These are phyloP conservation scores for Clonostachys solani DNA, from an alignment of 2,329 filamentous ascomycete genomes.

Conservation along the genomic window DNA sequence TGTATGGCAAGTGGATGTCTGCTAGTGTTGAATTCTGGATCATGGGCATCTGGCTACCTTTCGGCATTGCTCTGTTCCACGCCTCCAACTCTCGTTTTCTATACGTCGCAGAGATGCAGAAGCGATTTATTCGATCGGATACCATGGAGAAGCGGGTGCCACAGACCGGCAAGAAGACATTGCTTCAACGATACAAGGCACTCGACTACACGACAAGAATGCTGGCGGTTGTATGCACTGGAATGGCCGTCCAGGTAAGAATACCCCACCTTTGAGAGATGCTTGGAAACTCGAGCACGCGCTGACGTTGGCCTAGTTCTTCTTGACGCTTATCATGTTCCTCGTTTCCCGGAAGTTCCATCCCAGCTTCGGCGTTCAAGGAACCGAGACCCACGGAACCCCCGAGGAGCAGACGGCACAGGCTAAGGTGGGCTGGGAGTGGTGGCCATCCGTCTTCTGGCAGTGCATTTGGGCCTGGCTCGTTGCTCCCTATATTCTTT, in stretches of 20 bases:
- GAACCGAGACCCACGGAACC: slow-evolving; percentile 55
- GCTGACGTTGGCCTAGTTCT: slow-evolving; percentile 35
- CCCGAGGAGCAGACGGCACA: slow-evolving; percentile 40
- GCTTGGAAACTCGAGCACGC: background rate
- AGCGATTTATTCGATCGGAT: slow-evolving; percentile 11
- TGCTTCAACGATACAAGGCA: slow-evolving; percentile 27
- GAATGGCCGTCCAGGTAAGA: slow-evolving; percentile 53
- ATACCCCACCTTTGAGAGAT: background rate
- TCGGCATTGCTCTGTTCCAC: slow-evolving; percentile 62
- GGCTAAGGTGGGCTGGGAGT: slow-evolving; percentile 58
- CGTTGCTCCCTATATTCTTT: slow-evolving; percentile 54
- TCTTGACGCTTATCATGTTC: slow-evolving; percentile 56
- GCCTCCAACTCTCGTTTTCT: slow-evolving; percentile 58
- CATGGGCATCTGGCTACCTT: slow-evolving; percentile 60
- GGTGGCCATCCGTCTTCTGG: slow-evolving; percentile 62
- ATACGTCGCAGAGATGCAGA: slow-evolving; percentile 49
- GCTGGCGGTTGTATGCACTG: slow-evolving; percentile 43
- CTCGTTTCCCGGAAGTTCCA: slow-evolving; percentile 64
- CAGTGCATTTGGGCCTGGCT: slow-evolving; percentile 50
- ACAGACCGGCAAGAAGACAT: slow-evolving; percentile 10
- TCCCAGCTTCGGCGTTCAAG: slow-evolving; percentile 52
- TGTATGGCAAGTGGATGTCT: slow-evolving; percentile 29
- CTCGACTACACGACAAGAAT: slow-evolving; percentile 44
- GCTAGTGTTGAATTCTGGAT: slow-evolving; percentile 56
- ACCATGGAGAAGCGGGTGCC: slow-evolving; percentile 6